Percentiles rank a stretch among this genome's conserved stretches.
Conservation (phyloP, 345 rosid genomes). For the Euphorbia peplus region DNA sequence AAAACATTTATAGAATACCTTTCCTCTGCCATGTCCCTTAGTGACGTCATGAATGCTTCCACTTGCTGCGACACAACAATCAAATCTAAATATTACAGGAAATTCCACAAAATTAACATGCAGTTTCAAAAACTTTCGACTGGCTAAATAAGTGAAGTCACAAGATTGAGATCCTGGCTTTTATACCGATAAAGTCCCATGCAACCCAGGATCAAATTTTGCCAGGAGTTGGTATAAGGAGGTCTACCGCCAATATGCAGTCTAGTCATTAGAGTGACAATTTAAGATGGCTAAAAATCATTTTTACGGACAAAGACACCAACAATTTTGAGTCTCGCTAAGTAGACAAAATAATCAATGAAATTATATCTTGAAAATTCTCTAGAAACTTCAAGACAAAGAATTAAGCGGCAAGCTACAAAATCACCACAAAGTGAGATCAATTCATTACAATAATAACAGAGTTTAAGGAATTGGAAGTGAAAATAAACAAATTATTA, state of each 20-base stretch:
- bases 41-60: constrained; percentile 65
- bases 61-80: constrained; percentile 54
- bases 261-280: background rate
- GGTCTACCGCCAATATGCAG: background rate
- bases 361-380: background rate
- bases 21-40: constrained; percentile 85
- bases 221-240: background rate
- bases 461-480: background rate
- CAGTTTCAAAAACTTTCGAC: background rate
- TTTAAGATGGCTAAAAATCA: background rate
- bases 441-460: background rate
- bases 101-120: background rate
- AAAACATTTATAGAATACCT: constrained; percentile 44
- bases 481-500: background rate
- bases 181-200: background rate
- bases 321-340: background rate
- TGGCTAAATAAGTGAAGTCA: background rate
- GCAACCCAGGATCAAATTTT: background rate
- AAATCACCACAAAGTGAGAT: background rate
- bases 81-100: constrained; percentile 11
- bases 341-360: background rate
- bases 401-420: background rate
- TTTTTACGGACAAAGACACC: background rate
- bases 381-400: background rate
- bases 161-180: background rate